Conservation (phyloP, 2,329 filamentous ascomycete genomes). For the Sordariomycetes sp. region DNA sequence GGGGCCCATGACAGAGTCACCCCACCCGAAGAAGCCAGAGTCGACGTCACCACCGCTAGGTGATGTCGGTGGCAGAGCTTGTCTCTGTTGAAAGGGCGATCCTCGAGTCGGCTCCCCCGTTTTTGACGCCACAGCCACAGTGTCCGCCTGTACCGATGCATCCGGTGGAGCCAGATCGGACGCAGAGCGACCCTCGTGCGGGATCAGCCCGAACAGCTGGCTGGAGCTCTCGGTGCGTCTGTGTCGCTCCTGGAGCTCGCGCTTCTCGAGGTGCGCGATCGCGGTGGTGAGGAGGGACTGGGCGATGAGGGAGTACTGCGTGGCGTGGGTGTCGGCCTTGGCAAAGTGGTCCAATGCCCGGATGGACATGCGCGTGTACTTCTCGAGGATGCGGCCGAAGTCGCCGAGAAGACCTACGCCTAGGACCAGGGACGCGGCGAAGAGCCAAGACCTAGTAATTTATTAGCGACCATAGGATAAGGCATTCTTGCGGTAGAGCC, state of each 20-base stretch:
- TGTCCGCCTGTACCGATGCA: conserved; percentile 5
- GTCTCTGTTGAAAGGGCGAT: not conserved
- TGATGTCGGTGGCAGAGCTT: not conserved
- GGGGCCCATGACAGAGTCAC: conserved; percentile 23
- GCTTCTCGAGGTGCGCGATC: conserved; percentile 30
- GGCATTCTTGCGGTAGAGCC: too few relatives aligned
- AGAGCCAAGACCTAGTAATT: conserved; percentile 33
- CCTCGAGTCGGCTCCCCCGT: not conserved
- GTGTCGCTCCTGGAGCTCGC: conserved; percentile 30
- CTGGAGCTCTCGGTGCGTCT: conserved; percentile 35
- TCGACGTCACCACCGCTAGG: conserved; percentile 6
- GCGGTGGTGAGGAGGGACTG: conserved; percentile 33
- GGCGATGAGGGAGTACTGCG: conserved; percentile 38
- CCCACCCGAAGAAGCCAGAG: conserved; percentile 22
- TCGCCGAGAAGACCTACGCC: conserved; percentile 35
- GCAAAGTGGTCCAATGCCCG: conserved; percentile 34
- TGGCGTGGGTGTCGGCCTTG: conserved; percentile 32
- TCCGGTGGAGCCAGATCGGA: not conserved
- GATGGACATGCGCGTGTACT: conserved; percentile 32
- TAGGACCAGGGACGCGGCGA: conserved; percentile 36
- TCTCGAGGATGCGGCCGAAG: conserved; percentile 38
- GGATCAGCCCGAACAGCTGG: conserved; percentile 35
- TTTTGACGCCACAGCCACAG: not conserved
- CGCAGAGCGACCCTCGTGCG: conserved; percentile 13
- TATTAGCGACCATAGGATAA: too few relatives aligned